Evolutionary conservation across 2,329 filamentous ascomycete genomes (phyloP).

Genomic region (Pseudogymnoascus sp.): DNA sequence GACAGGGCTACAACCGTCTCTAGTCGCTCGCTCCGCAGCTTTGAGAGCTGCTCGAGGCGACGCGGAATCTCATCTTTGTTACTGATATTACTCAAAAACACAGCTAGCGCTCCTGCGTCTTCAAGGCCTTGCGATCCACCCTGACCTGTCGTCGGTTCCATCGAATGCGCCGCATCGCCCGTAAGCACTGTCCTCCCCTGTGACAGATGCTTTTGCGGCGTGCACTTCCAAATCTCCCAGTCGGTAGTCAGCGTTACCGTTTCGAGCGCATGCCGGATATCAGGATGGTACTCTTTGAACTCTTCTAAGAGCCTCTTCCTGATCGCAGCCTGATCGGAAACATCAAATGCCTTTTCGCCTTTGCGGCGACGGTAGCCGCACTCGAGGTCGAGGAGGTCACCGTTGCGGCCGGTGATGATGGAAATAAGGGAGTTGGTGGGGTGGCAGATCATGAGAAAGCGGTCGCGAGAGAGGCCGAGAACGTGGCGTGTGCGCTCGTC

Average conservation of each 20-base stretch:
- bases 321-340: not conserved
- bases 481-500: not conserved
- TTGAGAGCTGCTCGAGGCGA: conserved; percentile 19
- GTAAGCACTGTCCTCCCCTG: conserved; percentile 28
- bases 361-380: not conserved
- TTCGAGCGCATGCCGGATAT: conserved; percentile 12
- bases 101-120: conserved; percentile 30
- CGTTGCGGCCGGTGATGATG: not conserved
- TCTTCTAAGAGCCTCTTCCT: conserved; percentile 20
- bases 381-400: not conserved
- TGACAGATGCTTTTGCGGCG: conserved; percentile 4
- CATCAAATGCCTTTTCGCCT: not conserved
- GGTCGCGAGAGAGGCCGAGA: not conserved
- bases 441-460: conserved; percentile 3
- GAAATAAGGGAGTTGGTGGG: not conserved
- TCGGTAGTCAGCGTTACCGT: not conserved
- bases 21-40: conserved; percentile 8
- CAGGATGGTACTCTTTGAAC: conserved; percentile 21
- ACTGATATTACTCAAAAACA: conserved; percentile 2
- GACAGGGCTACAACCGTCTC: conserved; percentile 3
- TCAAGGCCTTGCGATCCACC: conserved; percentile 32
- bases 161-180: conserved; percentile 33
- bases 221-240: not conserved
- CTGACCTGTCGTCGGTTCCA: conserved; percentile 30
- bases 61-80: conserved; percentile 12